Conservation (phyloP, 306 rosid species). For the peach (Prunus persica) region Prunus_persica_NCBIv2 NC_034014.1:863001-863500, state of each 20-base stretch:
- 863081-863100: not conserved
- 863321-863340: conserved; percentile 7
- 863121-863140: not conserved
- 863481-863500: not conserved
- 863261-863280: conserved; percentile 83
- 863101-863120: not conserved
- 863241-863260: conserved; percentile 96
- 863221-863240: conserved; percentile 99
- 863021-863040: conserved; percentile 83
- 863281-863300: conserved; percentile 93
- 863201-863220: conserved; percentile 47
- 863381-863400: conserved; percentile 23
- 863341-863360: conserved; percentile 13
- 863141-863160: not conserved
- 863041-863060: conserved; percentile 51
- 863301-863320: conserved; percentile 79
- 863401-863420: conserved; percentile 94
- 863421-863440: conserved; percentile 79
- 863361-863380: conserved; percentile 8
- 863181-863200: not conserved
- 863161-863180: not conserved
- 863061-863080: not conserved
- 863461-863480: conserved; percentile 58
- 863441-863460: conserved; percentile 97
- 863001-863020: conserved; percentile 86